Conservation (phyloP, 192 early-diverging fungal genomes). For the Rhizophagus sp. region DNA sequence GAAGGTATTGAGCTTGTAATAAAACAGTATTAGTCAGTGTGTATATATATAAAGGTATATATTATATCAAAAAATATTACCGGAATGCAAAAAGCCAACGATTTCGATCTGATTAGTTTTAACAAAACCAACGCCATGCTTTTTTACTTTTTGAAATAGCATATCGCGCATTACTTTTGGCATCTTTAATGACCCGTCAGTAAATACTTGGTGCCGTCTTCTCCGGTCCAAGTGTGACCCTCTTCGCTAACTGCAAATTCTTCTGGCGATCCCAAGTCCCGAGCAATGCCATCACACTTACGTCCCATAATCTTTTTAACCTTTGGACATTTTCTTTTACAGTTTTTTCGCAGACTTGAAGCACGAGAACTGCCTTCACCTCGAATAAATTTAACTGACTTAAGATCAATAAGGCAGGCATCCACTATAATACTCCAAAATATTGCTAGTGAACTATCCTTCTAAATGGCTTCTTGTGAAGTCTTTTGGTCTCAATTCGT, state of each 20-base stretch:
- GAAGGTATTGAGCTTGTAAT: slow-evolving; percentile 25
- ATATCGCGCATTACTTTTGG: slow-evolving; percentile 29
- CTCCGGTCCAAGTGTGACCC: neutral
- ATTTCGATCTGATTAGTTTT: slow-evolving; percentile 20
- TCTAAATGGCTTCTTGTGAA: slow-evolving; percentile 25
- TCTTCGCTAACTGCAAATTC: slow-evolving; percentile 31
- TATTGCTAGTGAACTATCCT: slow-evolving; percentile 27
- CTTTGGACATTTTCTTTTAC: slow-evolving; percentile 4
- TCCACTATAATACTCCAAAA: slow-evolving; percentile 3
- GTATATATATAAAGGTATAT: too few relatives aligned
- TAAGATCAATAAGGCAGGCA: slow-evolving; percentile 24
- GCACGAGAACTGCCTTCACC: slow-evolving; percentile 29
- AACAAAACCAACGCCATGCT: slow-evolving; percentile 8
- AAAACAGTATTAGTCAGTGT: neutral
- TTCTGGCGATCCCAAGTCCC: slow-evolving; percentile 28
- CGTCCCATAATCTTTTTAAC: slow-evolving; percentile 16
- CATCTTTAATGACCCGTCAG: slow-evolving; percentile 17
- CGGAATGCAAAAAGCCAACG: slow-evolving; percentile 26
- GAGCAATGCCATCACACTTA: slow-evolving; percentile 22
- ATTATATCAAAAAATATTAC: too few relatives aligned
- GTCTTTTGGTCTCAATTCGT: slow-evolving; percentile 22
- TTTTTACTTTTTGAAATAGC: slow-evolving; percentile 24
- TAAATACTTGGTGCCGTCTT: slow-evolving; percentile 24
- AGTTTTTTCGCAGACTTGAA: slow-evolving; percentile 21
- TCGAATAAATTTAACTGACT: slow-evolving; percentile 27